Conservation (phyloP, 768 basidiomycete genomes). For the Naematelia aurantialba region DNA sequence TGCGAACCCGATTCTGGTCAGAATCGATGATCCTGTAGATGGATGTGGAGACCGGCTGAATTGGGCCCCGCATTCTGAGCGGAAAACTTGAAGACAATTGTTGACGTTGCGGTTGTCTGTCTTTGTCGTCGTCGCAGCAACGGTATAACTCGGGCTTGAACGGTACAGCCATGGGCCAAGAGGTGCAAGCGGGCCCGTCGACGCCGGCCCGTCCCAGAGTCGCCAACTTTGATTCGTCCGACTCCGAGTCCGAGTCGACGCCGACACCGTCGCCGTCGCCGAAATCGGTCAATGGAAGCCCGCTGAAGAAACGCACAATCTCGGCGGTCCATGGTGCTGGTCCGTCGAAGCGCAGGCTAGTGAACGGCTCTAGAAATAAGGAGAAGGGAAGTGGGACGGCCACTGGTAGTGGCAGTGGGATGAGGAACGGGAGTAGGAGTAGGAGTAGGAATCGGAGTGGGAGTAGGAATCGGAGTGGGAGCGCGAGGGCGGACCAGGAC, state of each 20-base stretch:
- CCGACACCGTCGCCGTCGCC: slow-evolving; percentile 1
- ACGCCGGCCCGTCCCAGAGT: slow-evolving; percentile 1
- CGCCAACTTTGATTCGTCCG: slow-evolving; percentile 11
- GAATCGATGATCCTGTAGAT: no score
- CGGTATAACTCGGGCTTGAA: not conserved
- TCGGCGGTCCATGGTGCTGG: not conserved
- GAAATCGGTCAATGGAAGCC: not conserved
- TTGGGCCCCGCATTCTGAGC: not conserved
- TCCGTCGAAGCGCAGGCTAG: not conserved
- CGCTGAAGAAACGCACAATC: slow-evolving; percentile 1
- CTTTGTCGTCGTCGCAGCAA: not conserved
- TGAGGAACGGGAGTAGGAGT: not conserved
- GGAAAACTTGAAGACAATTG: not conserved
- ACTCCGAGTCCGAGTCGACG: slow-evolving; percentile 15
- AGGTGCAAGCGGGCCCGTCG: slow-evolving; percentile 8
- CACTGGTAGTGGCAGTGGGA: not conserved
- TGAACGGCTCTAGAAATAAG: not conserved
- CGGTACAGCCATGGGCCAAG: not conserved
- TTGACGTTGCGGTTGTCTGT: no score
- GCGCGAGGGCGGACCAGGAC: not conserved
- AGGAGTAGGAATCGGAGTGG: not conserved
- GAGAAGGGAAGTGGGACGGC: not conserved
- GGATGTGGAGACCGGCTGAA: no score
- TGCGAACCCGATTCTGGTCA: not conserved
- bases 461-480: not conserved